Evolutionary conservation across 2,329 filamentous ascomycete species (phyloP).

Genomic region (Hirsutella rhossiliensis): DNA sequence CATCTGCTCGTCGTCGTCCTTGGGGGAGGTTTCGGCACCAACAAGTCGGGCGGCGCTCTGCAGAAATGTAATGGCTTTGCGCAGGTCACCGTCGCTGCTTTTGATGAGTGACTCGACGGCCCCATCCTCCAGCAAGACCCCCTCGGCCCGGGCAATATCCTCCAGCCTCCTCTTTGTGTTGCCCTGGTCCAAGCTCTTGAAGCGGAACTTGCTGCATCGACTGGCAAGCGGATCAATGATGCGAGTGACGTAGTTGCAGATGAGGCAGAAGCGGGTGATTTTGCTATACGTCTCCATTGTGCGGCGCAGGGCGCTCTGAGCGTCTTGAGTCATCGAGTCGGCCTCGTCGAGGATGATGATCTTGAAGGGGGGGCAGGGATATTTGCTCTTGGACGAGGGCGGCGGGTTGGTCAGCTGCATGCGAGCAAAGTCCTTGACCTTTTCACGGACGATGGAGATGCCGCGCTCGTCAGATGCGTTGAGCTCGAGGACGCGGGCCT

Average conservation of each 20-base stretch:
- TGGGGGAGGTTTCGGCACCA: slow-evolving; percentile 45
- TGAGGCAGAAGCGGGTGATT: slow-evolving; percentile 92
- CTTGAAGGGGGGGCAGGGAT: slow-evolving; percentile 95
- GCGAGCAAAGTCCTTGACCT: slow-evolving; percentile 95
- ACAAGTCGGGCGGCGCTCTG: slow-evolving; percentile 89
- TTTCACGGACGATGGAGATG: slow-evolving; percentile 91
- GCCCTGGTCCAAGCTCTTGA: slow-evolving; percentile 85
- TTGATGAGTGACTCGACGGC: slow-evolving; percentile 74
- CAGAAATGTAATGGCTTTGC: slow-evolving; percentile 91
- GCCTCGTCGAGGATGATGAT: slow-evolving; percentile 98
- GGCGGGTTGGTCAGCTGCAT: slow-evolving; percentile 84
- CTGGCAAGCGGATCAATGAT: slow-evolving; percentile 95
- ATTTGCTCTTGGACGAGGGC: slow-evolving; percentile 53
- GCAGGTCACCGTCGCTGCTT: slow-evolving; percentile 85
- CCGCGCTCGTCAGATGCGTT: slow-evolving; percentile 99
- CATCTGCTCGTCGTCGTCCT: slow-evolving; percentile 46
- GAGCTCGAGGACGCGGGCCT: slow-evolving; percentile 90
- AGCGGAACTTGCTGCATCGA: slow-evolving; percentile 92
- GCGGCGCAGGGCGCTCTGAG: slow-evolving; percentile 78
- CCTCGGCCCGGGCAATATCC: slow-evolving; percentile 72
- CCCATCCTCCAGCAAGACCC: slow-evolving; percentile 62
- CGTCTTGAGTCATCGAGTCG: slow-evolving; percentile 98
- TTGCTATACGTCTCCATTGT: slow-evolving; percentile 98
- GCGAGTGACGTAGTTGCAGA: slow-evolving; percentile 96
- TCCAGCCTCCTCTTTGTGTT: slow-evolving; percentile 71